These are phyloP conservation scores for Linum trigynum DNA, from an alignment of 345 rosid species.

Conservation along the genomic window DNA sequence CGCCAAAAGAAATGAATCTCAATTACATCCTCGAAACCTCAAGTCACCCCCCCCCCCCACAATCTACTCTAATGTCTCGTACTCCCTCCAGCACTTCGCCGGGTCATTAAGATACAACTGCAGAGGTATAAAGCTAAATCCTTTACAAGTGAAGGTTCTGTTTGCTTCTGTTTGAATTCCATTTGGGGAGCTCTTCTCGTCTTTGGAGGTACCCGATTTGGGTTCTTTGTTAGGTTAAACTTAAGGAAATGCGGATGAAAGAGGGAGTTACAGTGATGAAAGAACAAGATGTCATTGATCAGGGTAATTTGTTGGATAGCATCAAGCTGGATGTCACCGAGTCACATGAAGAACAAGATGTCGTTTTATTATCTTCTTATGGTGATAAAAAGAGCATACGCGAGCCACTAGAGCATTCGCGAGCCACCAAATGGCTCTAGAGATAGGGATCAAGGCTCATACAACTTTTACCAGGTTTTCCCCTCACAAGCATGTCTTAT, in stretches of 20 bases:
- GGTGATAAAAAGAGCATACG: slow-evolving; percentile 32
- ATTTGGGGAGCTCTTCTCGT: not conserved
- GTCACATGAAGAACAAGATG: slow-evolving; percentile 27
- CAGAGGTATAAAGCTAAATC: too few relatives aligned
- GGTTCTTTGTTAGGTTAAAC: not conserved
- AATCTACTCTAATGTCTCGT: too few relatives aligned
- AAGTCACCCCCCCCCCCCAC: too few relatives aligned
- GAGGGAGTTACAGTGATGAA: not conserved
- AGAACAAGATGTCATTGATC: slow-evolving; percentile 16
- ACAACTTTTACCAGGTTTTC: slow-evolving; percentile 82
- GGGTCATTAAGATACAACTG: too few relatives aligned
- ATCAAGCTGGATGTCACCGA: slow-evolving; percentile 24
- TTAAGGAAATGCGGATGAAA: too few relatives aligned
- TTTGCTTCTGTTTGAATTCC: not conserved
- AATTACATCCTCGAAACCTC: too few relatives aligned
- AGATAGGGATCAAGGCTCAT: slow-evolving; percentile 47
- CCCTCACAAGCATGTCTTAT: not conserved
- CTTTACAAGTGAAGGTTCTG: too few relatives aligned
- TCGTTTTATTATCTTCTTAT: slow-evolving; percentile 27
- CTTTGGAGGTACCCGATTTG: not conserved
- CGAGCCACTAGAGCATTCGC: too few relatives aligned
- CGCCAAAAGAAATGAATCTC: too few relatives aligned
- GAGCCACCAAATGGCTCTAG: slow-evolving; percentile 23
- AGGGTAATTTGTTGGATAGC: slow-evolving; percentile 20
- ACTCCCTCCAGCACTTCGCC: too few relatives aligned